Conservation (phyloP, 345 rosid species). For the Eucalyptus marginata region DNA sequence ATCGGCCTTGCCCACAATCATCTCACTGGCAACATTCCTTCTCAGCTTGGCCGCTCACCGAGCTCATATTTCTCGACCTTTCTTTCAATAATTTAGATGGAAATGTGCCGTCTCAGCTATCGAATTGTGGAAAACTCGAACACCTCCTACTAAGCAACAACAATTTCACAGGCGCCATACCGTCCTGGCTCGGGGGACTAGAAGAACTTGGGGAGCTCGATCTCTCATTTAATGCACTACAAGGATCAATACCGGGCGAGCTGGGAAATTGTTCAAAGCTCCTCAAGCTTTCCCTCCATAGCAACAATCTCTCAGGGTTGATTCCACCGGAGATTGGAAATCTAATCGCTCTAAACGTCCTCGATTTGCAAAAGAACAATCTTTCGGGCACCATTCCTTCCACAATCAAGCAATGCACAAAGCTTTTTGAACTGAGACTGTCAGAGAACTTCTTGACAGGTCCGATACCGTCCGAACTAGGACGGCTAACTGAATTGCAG, state of each 20-base stretch:
- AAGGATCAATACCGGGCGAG: constrained; percentile 48
- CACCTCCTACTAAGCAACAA: constrained; percentile 61
- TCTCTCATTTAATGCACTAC: constrained; percentile 57
- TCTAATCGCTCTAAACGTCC: constrained; percentile 61
- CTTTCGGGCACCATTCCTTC: constrained; percentile 66
- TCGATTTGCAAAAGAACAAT: constrained; percentile 60
- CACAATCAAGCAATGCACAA: constrained; percentile 51
- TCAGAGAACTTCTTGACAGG: constrained; percentile 56
- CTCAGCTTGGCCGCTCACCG: constrained; percentile 39
- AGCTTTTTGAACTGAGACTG: constrained; percentile 68
- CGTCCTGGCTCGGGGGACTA: constrained; percentile 66
- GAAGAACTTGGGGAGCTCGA: constrained; percentile 68
- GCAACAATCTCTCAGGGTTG: constrained; percentile 48
- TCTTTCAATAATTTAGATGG: constrained; percentile 62
- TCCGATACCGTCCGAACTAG: constrained; percentile 59
- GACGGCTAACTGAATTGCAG: constrained; percentile 65
- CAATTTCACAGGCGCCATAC: constrained; percentile 44
- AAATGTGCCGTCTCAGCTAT: constrained; percentile 34
- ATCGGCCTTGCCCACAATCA: constrained; percentile 64
- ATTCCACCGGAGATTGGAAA: constrained; percentile 65
- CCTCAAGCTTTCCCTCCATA: constrained; percentile 56
- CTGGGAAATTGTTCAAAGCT: constrained; percentile 56
- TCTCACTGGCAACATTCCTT: constrained; percentile 54
- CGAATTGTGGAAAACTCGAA: constrained; percentile 35
- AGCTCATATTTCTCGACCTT: constrained; percentile 61